These are phyloP conservation scores for Candida glucosophila DNA, from an alignment of 1,139 yeast species.

Conservation along the genomic window DNA sequence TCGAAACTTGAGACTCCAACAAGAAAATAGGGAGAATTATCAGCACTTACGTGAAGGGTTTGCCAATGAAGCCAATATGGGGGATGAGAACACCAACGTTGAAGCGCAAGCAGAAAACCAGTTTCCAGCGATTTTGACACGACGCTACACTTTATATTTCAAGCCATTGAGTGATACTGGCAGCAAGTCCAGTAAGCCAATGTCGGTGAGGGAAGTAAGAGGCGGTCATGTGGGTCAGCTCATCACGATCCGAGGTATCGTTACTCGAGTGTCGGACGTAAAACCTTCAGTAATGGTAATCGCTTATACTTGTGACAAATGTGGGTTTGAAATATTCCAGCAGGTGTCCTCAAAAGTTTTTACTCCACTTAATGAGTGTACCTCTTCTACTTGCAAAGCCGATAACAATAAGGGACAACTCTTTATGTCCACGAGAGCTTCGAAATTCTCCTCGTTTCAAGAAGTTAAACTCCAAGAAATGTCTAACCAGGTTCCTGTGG, in stretches of 20 bases:
- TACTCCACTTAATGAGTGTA: constrained; percentile 80
- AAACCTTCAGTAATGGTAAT: constrained; percentile 86
- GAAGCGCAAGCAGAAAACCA: constrained; percentile 26
- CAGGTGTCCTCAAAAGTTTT: constrained; percentile 82
- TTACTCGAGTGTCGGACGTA: constrained; percentile 95
- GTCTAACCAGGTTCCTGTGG: constrained; percentile 95
- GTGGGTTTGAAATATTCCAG: constrained; percentile 95
- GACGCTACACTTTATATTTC: constrained; percentile 83
- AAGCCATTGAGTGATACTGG: constrained; percentile 54
- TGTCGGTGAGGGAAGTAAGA: constrained; percentile 84
- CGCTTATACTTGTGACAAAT: constrained; percentile 95
- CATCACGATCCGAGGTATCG: constrained; percentile 88
- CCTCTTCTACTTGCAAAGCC: constrained; percentile 67
- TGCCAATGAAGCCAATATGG: constrained; percentile 5
- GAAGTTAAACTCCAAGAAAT: constrained; percentile 92
- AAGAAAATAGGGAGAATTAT: constrained; percentile 53
- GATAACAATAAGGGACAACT: constrained; percentile 85
- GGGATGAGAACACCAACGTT: constrained; percentile 10
- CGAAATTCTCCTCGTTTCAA: constrained; percentile 90
- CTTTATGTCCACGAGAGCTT: constrained; percentile 90
- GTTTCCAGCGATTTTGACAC: constrained; percentile 79
- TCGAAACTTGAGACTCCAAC: constrained; percentile 66
- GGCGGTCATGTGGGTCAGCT: constrained; percentile 79
- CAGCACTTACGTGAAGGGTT: constrained; percentile 32
- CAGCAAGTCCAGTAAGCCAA: constrained; percentile 41